Evolutionary conservation across 805 yeast species (phyloP), one percentile per base, ranked within the genome.

Genomic region (Candida sakaeoensis): DNA sequence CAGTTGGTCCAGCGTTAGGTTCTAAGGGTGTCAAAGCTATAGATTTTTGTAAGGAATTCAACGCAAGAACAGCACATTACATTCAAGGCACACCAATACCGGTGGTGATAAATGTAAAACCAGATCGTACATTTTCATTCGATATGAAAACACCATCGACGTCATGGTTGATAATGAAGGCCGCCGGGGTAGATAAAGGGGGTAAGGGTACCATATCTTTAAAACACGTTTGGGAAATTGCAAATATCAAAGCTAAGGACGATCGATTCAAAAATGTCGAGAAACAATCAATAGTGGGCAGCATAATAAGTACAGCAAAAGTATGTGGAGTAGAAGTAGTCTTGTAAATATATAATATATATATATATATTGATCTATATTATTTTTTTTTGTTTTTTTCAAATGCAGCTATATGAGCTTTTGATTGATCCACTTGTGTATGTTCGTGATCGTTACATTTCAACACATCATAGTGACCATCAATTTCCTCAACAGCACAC

Each of bases 1-100:
- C 99, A 5, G 98, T 93, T 21, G 99, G 99, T 49, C 99, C 99
- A 33, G 99, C 98, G 0, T 72, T 93, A 36, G 99, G 99, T 50
- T 91, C 98, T 44, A 91, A 91, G 62, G 99, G 99, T 72, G 95
- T 93, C 34, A 93, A 93, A 60, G 98, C 98, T 47, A 93, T 93
- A 55, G 99, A 93, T 63, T 93, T 93, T 56, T 91, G 98, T 68
- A 93, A 93, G 63, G 98, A 93, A 60, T 93, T 93, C 72, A 93
- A 93, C 60, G 99, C 99, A 18, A 81, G 96, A 61, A 89, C 98
- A 9, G 95, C 96, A 6, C 80, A 81, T 49, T 84, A 78, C 57
- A 75, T 75, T 39, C 88, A 95, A 12, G 97, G 95, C 32, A 78
- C 79, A 1, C 99, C 99, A 10, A 77, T 91, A 33, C 99, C 99